Conservation (phyloP, 495 filamentous ascomycete genomes). For the Podospora pseudocomata region DNA sequence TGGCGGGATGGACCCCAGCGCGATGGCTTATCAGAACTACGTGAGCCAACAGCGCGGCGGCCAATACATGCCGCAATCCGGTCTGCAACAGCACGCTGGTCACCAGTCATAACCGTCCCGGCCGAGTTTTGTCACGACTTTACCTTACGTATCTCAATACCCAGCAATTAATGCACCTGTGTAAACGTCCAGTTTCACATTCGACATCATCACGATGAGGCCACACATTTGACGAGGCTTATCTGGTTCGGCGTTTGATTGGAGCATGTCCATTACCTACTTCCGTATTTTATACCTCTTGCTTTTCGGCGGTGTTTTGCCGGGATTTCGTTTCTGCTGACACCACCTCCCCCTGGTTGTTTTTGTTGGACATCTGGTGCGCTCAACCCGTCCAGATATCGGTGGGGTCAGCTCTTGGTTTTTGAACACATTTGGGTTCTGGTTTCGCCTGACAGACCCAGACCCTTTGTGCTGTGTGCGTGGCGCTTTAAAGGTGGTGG, state of each 20-base stretch:
- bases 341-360: slow-evolving; percentile 5
- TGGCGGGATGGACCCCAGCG: slow-evolving; percentile 54
- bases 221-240: slow-evolving; percentile 23
- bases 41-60: slow-evolving; percentile 49
- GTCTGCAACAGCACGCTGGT: slow-evolving; percentile 53
- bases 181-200: slow-evolving; percentile 37
- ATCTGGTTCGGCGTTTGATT: slow-evolving; percentile 31
- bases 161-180: slow-evolving; percentile 50
- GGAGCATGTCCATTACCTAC: slow-evolving; percentile 29
- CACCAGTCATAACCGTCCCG: slow-evolving; percentile 45
- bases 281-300: slow-evolving; percentile 27
- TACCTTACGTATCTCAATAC: slow-evolving; percentile 43
- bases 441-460: not conserved
- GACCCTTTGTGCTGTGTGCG: not conserved
- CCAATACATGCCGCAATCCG: slow-evolving; percentile 53
- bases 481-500: not conserved
- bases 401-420: not conserved
- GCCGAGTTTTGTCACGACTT: slow-evolving; percentile 27
- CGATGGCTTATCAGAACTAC: slow-evolving; percentile 60
- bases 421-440: not conserved
- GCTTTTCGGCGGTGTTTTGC: slow-evolving; percentile 14
- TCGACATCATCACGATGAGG: slow-evolving; percentile 25
- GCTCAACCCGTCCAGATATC: not conserved
- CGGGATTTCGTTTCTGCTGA: slow-evolving; percentile 17
- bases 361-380: slow-evolving; percentile 5